Conservation (phyloP, 352 stramenopile species). For the Achlya hypogyna region DNA sequence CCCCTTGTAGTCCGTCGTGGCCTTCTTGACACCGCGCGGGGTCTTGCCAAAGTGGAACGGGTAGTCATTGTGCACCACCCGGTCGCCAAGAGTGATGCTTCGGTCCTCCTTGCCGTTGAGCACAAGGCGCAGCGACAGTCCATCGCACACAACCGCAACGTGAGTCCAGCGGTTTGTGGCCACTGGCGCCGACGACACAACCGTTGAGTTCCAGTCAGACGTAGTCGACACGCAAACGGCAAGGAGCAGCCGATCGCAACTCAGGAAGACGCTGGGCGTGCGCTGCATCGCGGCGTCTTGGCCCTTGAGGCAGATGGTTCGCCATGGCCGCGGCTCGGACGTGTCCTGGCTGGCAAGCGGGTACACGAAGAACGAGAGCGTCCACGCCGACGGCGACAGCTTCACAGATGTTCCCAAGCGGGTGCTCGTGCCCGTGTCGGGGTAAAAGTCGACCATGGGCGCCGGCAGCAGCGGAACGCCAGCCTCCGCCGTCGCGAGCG, state of each 20-base stretch:
- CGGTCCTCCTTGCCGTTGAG: slow-evolving; percentile 14
- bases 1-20: slow-evolving; percentile 17
- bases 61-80: not conserved
- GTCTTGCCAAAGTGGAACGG: slow-evolving; percentile 19
- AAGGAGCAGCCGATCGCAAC: slow-evolving; percentile 7
- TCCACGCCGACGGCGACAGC: slow-evolving; percentile 5
- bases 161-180: slow-evolving; percentile 6
- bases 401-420: not conserved
- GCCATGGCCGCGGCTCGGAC: slow-evolving; percentile 12
- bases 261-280: slow-evolving; percentile 12
- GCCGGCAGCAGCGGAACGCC: not conserved
- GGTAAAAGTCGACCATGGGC: slow-evolving; percentile 1
- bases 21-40: slow-evolving; percentile 2
- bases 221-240: slow-evolving; percentile 9
- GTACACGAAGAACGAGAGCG: slow-evolving; percentile 8
- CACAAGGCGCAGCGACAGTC: slow-evolving; percentile 6
- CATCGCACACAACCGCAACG: slow-evolving; percentile 9
- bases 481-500: not conserved
- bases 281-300: slow-evolving; percentile 14
- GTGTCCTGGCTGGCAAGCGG: not conserved
- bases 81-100: not conserved
- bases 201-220: slow-evolving; percentile 18
- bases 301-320: slow-evolving; percentile 15
- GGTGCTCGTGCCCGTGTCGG: not conserved
- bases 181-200: slow-evolving; percentile 2